Conservation (phyloP, 2,329 filamentous ascomycete genomes). For the Penicillium brevicompactum region DNA sequence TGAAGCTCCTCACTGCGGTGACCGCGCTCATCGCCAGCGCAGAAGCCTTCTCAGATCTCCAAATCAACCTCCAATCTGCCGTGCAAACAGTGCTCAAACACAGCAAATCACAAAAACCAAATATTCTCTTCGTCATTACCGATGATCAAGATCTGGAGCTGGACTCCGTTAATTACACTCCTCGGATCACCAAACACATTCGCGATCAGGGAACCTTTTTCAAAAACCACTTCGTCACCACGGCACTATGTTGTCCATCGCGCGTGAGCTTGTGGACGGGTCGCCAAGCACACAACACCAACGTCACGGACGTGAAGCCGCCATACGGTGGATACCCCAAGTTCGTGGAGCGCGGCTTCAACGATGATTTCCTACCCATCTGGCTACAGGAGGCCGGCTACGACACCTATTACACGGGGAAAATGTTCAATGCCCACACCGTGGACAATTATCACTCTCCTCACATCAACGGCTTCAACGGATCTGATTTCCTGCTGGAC, state of each 20-base stretch:
- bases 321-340: conserved; percentile 57
- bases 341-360: conserved; percentile 54
- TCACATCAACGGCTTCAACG: conserved; percentile 40
- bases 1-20: conserved; percentile 21
- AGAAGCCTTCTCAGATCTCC: conserved; percentile 10
- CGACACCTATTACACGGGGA: conserved; percentile 59
- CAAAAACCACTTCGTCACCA: conserved; percentile 66
- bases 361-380: conserved; percentile 53
- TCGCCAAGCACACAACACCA: conserved; percentile 69
- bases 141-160: conserved; percentile 69
- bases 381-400: conserved; percentile 57
- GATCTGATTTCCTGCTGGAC: conserved; percentile 48
- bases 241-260: conserved; percentile 68
- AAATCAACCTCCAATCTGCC: conserved; percentile 11
- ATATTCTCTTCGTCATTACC: conserved; percentile 68
- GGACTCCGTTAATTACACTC: conserved; percentile 64
- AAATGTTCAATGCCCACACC: conserved; percentile 57
- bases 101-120: conserved; percentile 39
- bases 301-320: conserved; percentile 62
- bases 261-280: conserved; percentile 68
- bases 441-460: conserved; percentile 51
- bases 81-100: conserved; percentile 14
- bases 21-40: conserved; percentile 18
- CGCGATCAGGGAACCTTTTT: conserved; percentile 62
- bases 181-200: conserved; percentile 58